Percentiles rank a stretch among this genome's conserved stretches.
Evolutionary conservation across 2,329 filamentous ascomycete species (phyloP).

Genomic region (Hypoxylon sp.): DNA sequence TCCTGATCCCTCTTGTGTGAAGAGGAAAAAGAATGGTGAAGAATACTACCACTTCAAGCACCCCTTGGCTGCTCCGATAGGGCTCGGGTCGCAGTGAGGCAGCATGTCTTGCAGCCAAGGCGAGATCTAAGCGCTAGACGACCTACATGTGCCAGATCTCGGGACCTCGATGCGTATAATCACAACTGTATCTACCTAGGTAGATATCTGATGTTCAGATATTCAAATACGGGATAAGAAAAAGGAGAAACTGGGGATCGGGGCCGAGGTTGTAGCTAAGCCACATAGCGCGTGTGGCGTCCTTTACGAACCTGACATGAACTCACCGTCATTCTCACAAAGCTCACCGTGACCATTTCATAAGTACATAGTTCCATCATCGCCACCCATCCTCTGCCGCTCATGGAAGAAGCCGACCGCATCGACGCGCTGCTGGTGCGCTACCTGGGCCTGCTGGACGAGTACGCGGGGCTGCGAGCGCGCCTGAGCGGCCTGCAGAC

Average conservation of each 20-base stretch:
- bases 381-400: not conserved
- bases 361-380: too few species aligned
- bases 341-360: not conserved
- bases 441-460: conserved; percentile 71
- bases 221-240: not conserved
- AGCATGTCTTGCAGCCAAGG: conserved; percentile 24
- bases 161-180: not conserved
- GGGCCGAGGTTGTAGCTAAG: not conserved
- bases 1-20: conserved; percentile 9
- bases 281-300: conserved; percentile 15
- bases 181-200: too few species aligned
- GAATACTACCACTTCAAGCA: conserved; percentile 5
- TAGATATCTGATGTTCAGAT: too few species aligned
- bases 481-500: conserved; percentile 63
- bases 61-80: conserved; percentile 19
- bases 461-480: conserved; percentile 68
- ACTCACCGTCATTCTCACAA: not conserved
- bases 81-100: conserved; percentile 13
- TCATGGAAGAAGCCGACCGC: conserved; percentile 44
- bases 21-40: too few species aligned
- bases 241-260: not conserved
- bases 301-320: not conserved
- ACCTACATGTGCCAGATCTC: conserved; percentile 23
- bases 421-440: conserved; percentile 71
- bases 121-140: conserved; percentile 7